These are phyloP conservation scores for Heracleum sosnowskyi DNA, from an alignment of 129 eudicot species.

Conservation along the genomic window DNA sequence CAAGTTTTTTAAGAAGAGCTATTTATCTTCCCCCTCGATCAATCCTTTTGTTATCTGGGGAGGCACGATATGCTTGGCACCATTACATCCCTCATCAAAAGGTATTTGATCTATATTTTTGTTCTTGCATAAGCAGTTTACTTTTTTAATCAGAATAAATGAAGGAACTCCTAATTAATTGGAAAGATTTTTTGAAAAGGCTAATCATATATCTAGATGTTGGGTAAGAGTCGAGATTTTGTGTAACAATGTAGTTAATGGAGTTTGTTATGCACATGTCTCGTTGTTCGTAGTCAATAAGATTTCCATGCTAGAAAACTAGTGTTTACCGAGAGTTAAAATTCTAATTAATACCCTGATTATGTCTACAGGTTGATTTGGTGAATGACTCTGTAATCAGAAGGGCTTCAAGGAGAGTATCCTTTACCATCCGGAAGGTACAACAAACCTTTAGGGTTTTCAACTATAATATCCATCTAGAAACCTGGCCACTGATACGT, in stretches of 20 bases:
- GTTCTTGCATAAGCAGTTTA: too few relatives aligned
- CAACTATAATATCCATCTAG: not conserved
- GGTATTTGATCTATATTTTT: too few relatives aligned
- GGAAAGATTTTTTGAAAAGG: not conserved
- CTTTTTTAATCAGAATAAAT: conserved; percentile 1
- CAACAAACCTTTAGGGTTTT: not conserved
- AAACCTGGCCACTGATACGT: not conserved
- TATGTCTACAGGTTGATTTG: conserved; percentile 45
- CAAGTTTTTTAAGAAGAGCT: too few relatives aligned
- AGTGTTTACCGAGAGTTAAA: not conserved
- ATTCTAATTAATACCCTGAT: not conserved
- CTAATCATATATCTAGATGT: not conserved
- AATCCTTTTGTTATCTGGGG: too few relatives aligned
- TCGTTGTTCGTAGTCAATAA: not conserved
- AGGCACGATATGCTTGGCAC: too few relatives aligned
- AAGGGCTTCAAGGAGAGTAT: conserved; percentile 76
- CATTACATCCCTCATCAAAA: too few relatives aligned
- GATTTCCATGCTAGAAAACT: not conserved
- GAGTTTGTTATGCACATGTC: not conserved
- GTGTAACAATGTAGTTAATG: not conserved
- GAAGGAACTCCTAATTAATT: not conserved
- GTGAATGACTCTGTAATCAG: conserved; percentile 54
- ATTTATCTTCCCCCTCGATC: too few relatives aligned
- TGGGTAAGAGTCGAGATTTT: not conserved
- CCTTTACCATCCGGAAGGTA: conserved; percentile 91